A percentile compares a stretch with the other conserved stretches of the same genome.
Evolutionary conservation across 1,284 basidiomycete genomes (phyloP).

Genomic region (Fistulinella cinereoalba): DNA sequence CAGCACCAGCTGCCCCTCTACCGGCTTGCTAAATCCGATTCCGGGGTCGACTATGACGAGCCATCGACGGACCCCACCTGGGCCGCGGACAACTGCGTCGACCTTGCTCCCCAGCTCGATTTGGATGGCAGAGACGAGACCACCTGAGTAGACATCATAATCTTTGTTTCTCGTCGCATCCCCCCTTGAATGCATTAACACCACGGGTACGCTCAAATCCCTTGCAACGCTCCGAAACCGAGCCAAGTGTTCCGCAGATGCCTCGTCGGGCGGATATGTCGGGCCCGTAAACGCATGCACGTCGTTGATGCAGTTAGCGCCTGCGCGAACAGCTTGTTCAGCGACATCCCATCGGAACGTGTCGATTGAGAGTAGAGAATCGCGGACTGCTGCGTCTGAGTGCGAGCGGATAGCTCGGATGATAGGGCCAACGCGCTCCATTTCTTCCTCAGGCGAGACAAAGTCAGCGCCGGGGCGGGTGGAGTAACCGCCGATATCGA

Average conservation of each 20-base stretch:
- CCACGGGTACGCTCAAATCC: constrained; percentile 62
- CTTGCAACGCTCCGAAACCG: constrained; percentile 71
- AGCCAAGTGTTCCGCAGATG: constrained; percentile 39
- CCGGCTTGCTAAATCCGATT: constrained; percentile 91
- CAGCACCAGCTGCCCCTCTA: constrained; percentile 73
- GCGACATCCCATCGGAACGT: constrained; percentile 91
- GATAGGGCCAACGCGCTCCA: constrained; percentile 69
- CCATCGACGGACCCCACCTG: constrained; percentile 83
- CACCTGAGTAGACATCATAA: constrained; percentile 32
- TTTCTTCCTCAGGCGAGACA: constrained; percentile 75
- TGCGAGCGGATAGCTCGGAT: constrained; percentile 47
- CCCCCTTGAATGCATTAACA: constrained; percentile 94
- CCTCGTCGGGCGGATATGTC: constrained; percentile 43
- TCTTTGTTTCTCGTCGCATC: constrained; percentile 69
- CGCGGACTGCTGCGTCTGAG: constrained; percentile 22
- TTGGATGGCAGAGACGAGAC: constrained; percentile 68
- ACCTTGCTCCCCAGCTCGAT: constrained; percentile 75
- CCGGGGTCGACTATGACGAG: constrained; percentile 92
- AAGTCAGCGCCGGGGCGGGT: constrained; percentile 78
- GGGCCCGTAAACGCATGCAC: constrained; percentile 81
- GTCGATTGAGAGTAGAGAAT: constrained; percentile 80
- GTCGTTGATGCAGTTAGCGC: constrained; percentile 95
- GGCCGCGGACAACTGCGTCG: constrained; percentile 63
- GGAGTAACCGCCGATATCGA: constrained; percentile 95
- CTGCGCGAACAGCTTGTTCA: constrained; percentile 70